phyloP scores from a whole-genome alignment of 495 filamentous ascomycete species.

The Podospora pseudoanserina region DNA sequence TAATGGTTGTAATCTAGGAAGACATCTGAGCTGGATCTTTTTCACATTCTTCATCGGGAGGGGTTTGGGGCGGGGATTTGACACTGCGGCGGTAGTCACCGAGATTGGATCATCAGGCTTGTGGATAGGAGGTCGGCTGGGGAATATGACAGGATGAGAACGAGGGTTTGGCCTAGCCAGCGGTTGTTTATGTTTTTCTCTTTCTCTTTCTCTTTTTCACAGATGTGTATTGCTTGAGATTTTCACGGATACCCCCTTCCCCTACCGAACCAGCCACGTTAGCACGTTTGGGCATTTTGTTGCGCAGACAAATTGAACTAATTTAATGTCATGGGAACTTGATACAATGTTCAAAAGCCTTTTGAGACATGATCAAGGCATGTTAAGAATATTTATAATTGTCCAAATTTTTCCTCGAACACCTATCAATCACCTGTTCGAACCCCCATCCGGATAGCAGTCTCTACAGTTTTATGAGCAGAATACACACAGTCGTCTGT shows the following conservation, averaged over 20 bases:
- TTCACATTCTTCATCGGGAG: not conserved
- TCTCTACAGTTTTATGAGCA: too few relatives aligned
- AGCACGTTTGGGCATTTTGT: too few relatives aligned
- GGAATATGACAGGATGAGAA: not conserved
- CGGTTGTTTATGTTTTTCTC: not conserved
- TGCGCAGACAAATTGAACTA: too few relatives aligned
- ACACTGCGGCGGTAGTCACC: not conserved
- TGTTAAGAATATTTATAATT: too few relatives aligned
- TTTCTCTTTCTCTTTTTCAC: not conserved
- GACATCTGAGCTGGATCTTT: not conserved
- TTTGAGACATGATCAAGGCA: too few relatives aligned
- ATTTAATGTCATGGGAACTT: too few relatives aligned
- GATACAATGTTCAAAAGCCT: too few relatives aligned
- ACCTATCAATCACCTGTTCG: too few relatives aligned
- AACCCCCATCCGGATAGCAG: too few relatives aligned
- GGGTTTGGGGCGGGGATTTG: not conserved
- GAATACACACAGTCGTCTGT: too few relatives aligned
- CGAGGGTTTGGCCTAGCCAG: not conserved
- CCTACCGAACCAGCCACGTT: too few relatives aligned
- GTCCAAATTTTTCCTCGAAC: too few relatives aligned
- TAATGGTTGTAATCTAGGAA: not conserved
- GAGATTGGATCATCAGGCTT: not conserved
- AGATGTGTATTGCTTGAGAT: not conserved
- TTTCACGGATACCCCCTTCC: not conserved
- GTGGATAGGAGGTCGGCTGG: not conserved